A percentile compares a stretch with the other conserved stretches of the same genome.
Conservation (phyloP, 805 yeast genomes). For the Yamadazyma olivae region DNA sequence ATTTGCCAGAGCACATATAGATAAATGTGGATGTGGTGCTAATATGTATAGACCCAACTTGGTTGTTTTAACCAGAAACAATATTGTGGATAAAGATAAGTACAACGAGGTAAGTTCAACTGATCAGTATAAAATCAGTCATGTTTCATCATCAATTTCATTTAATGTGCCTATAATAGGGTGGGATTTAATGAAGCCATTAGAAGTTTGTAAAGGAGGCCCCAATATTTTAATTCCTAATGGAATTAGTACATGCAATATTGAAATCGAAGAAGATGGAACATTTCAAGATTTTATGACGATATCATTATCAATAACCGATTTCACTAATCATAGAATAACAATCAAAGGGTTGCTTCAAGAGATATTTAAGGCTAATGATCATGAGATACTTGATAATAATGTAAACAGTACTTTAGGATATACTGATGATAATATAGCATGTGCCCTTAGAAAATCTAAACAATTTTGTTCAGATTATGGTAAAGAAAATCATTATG, state of each 20-base stretch:
- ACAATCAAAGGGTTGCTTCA: constrained; percentile 32
- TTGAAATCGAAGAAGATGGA: neutral
- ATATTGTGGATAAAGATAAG: too few relatives aligned
- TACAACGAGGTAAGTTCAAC: too few relatives aligned
- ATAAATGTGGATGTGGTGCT: constrained; percentile 38
- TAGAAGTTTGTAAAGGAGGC: constrained; percentile 25
- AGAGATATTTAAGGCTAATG: constrained; percentile 12
- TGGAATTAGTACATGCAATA: constrained; percentile 26
- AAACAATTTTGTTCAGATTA: constrained; percentile 26
- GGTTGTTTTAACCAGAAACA: constrained; percentile 22
- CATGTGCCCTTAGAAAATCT: constrained; percentile 28
- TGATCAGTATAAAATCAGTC: constrained; percentile 21
- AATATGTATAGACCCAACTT: constrained; percentile 40
- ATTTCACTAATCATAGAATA: constrained; percentile 31
- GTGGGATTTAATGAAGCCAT: constrained; percentile 19
- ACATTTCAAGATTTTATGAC: constrained; percentile 25
- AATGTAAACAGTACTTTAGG: neutral
- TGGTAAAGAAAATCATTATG: too few relatives aligned
- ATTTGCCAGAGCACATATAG: constrained; percentile 38
- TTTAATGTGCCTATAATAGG: constrained; percentile 26
- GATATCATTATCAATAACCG: constrained; percentile 34
- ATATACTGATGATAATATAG: constrained; percentile 23
- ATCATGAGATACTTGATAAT: constrained; percentile 6
- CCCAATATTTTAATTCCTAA: constrained; percentile 34
- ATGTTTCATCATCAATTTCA: constrained; percentile 27